Conservation (phyloP, 768 basidiomycete genomes). For the Mycena vitilis region DNA sequence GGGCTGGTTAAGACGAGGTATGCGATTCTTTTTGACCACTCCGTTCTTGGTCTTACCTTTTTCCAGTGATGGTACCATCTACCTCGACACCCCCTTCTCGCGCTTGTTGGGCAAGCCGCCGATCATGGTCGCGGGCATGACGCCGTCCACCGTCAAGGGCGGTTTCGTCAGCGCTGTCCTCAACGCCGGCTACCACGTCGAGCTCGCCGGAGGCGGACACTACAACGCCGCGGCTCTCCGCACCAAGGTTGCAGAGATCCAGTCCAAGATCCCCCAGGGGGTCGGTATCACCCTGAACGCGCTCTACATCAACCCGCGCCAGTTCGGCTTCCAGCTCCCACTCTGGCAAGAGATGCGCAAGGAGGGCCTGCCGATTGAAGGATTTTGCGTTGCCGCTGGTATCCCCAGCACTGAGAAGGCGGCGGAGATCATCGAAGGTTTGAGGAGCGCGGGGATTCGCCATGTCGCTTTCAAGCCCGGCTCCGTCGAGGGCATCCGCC, state of each 20-base stretch:
- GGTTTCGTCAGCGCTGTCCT: slow-evolving; percentile 95
- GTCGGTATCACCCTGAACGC: slow-evolving; percentile 95
- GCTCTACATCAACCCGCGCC: slow-evolving; percentile 97
- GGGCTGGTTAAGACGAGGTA: slow-evolving; percentile 90
- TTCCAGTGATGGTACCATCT: slow-evolving; percentile 86
- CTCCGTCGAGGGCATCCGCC: slow-evolving; percentile 96
- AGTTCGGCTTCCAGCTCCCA: slow-evolving; percentile 97
- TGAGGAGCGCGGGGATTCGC: slow-evolving; percentile 88
- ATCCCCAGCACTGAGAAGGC: slow-evolving; percentile 98
- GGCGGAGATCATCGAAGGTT: slow-evolving; percentile 90
- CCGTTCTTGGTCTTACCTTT: slow-evolving; percentile 5
- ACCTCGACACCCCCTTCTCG: slow-evolving; percentile 96
- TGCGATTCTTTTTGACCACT: slow-evolving; percentile 32
- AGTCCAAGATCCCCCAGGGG: slow-evolving; percentile 84
- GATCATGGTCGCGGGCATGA: slow-evolving; percentile 99
- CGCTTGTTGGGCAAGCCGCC: slow-evolving; percentile 96
- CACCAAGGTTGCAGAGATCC: slow-evolving; percentile 92
- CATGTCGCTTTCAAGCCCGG: slow-evolving; percentile 99
- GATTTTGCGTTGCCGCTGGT: slow-evolving; percentile 99
- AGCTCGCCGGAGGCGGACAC: slow-evolving; percentile 98
- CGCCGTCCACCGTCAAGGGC: slow-evolving; percentile 94
- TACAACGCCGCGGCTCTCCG: slow-evolving; percentile 93
- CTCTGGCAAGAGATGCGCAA: slow-evolving; percentile 98
- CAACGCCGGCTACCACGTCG: slow-evolving; percentile 94
- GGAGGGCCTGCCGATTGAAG: slow-evolving; percentile 95